Evolutionary conservation across 768 basidiomycete species (phyloP), one percentile per base, ranked within the genome.

Genomic region (Mrakia gelida): DNA sequence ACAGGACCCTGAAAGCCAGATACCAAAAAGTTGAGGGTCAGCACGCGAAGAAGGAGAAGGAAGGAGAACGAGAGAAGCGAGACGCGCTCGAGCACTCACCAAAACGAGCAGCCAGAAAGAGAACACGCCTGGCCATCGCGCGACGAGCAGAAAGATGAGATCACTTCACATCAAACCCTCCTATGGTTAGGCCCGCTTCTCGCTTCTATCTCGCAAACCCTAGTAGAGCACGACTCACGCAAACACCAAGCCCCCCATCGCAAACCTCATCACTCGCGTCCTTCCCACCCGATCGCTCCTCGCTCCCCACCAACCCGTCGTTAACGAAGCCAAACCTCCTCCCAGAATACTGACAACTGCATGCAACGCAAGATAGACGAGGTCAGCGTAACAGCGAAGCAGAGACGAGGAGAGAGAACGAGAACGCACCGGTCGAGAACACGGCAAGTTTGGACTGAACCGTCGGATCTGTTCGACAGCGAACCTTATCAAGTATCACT

Each of bases 291-390:
- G 84, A 82, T 95, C 94, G 21, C 92, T 91, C 63, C 90, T 88
- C 71, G 89, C 88, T 72, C 92, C 92, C 94, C 94, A 96, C 85
- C 91, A 92, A 0, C 92, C 92, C 0, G 93, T 93, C 10, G 92
- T 92, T 67, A 93, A 85, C 0, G 92, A 92, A 73, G 92, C 91
- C 62, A 96, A 86, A 11, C 89, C 82, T 73, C 92, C 93, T 90
- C 92, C 91, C 16, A 87, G 87, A 13, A 92, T 90, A 3, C 90
- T 90, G 84, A 95, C 89, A 30, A 87, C 91, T 93, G 80, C 34
- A 34, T 26, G 63, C 54, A 23, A 59, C 49, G 38, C 38, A 38
- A 38, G 8, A 23, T 9, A 34, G 45, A 13, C 7, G 41, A n/a
- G 13, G 38, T 45, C 28, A 21, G 23, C n/a, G n/a, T n/a, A n/a